A percentile compares a stretch with the other conserved stretches of the same genome.
Evolutionary conservation across 2,329 filamentous ascomycete genomes (phyloP).

Genomic region (Helminthosporium solani): DNA sequence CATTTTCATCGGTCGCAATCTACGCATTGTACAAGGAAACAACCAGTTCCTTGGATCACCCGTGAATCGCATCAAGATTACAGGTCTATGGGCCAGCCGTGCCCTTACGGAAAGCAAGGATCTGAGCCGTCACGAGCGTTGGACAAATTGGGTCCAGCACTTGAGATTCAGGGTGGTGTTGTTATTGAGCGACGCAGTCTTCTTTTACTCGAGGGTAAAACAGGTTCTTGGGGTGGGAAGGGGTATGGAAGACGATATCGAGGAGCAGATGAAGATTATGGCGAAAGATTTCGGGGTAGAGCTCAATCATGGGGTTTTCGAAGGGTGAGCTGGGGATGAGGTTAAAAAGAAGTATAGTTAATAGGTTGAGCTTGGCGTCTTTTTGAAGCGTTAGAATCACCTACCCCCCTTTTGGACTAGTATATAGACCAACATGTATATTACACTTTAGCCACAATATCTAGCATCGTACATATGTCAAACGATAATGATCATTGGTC

Average conservation of each 20-base stretch:
- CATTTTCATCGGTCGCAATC: conserved; percentile 86
- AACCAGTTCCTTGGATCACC: conserved; percentile 88
- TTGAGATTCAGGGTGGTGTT: conserved; percentile 79
- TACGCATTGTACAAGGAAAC: conserved; percentile 90
- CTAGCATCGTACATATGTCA: no score
- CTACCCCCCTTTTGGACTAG: not conserved
- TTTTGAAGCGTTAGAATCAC: not conserved
- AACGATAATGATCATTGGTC: no score
- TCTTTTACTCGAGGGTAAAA: conserved; percentile 75
- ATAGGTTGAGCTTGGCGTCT: not conserved
- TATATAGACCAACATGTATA: not conserved
- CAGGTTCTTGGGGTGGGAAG: conserved; percentile 75
- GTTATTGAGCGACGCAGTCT: conserved; percentile 73
- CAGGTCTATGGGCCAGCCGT: conserved; percentile 82
- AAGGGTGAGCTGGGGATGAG: conserved; percentile 58
- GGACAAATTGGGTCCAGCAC: conserved; percentile 72
- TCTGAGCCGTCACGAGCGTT: conserved; percentile 61
- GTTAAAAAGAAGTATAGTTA: not conserved
- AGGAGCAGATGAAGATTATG: conserved; percentile 81
- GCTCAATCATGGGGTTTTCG: conserved; percentile 83
- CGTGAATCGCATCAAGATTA: conserved; percentile 90
- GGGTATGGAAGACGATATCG: conserved; percentile 94
- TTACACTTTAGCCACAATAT: no score
- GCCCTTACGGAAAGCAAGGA: conserved; percentile 76
- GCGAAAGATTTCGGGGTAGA: conserved; percentile 91